Percentiles rank a stretch among this genome's conserved stretches.
phyloP scores from a whole-genome alignment of 2,329 filamentous ascomycete genomes.

The Cladophialophora exuberans region DNA sequence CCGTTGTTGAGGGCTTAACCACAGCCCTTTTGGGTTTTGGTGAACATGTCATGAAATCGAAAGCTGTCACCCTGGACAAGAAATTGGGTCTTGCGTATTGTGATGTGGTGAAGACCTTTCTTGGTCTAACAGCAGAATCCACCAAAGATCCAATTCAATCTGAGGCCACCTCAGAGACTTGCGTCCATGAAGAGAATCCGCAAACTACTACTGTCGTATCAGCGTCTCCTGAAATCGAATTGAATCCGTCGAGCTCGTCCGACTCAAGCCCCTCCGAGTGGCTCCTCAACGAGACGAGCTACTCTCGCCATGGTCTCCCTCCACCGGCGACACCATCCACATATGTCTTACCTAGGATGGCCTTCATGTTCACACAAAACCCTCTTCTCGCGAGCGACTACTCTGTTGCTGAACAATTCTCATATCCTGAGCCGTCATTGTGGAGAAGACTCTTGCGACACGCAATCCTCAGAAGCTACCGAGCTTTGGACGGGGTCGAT shows the following conservation, averaged over 20 bases:
- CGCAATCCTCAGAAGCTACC: conserved; percentile 2
- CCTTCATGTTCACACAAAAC: background rate
- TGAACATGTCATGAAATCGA: background rate
- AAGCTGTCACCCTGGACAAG: background rate
- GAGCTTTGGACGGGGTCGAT: background rate
- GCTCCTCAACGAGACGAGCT: background rate
- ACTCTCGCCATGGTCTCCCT: background rate
- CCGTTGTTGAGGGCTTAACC: conserved; percentile 2
- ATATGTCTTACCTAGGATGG: background rate
- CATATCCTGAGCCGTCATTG: background rate
- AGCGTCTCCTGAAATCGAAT: background rate
- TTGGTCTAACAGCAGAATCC: background rate
- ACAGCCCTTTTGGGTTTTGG: conserved; percentile 1
- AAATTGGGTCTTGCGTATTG: background rate
- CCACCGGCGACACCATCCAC: background rate
- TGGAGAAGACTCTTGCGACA: background rate
- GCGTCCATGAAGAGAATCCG: background rate
- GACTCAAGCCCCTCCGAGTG: background rate
- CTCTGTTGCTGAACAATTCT: background rate
- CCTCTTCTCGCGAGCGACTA: background rate
- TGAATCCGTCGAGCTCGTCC: background rate
- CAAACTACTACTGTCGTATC: background rate
- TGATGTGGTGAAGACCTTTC: background rate
- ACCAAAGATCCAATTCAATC: background rate
- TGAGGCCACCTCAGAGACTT: background rate